Evolutionary conservation across 2,329 filamentous ascomycete species (phyloP).

Genomic region (Ophioceras dolichostomum): DNA sequence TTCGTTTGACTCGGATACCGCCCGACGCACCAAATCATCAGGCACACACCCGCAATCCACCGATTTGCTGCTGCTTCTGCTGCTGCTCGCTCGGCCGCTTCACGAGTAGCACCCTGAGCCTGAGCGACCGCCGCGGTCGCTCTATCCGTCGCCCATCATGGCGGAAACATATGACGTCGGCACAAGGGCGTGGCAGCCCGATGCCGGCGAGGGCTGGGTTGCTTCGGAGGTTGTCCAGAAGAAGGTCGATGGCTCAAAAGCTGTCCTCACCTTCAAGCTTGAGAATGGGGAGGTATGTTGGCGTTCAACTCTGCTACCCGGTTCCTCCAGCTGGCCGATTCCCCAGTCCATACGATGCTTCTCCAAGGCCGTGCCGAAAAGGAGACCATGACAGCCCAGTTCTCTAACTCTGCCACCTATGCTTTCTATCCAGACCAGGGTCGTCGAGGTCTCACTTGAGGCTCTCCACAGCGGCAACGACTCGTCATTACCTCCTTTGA

Average conservation of each 20-base stretch:
- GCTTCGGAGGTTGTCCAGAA: constrained; percentile 89
- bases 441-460: constrained; percentile 62
- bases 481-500: constrained; percentile 73
- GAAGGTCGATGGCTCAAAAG: constrained; percentile 71
- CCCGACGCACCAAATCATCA: too few species aligned
- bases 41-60: background rate
- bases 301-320: too few species aligned
- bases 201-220: constrained; percentile 92
- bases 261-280: constrained; percentile 75
- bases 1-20: too few species aligned
- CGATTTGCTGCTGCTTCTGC: background rate
- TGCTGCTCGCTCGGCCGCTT: background rate
- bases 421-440: constrained; percentile 50
- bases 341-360: too few species aligned
- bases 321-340: background rate
- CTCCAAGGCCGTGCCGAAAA: background rate
- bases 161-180: constrained; percentile 93
- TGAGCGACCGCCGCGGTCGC: background rate
- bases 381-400: background rate
- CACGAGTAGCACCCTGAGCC: background rate
- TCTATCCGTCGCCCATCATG: too few species aligned
- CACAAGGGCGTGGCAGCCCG: constrained; percentile 96
- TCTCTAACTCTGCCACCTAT: background rate
- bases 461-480: constrained; percentile 69
- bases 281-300: constrained; percentile 77